These are phyloP conservation scores for Xerocomus spinulosus DNA, from an alignment of 768 basidiomycete genomes.

Conservation along the genomic window DNA sequence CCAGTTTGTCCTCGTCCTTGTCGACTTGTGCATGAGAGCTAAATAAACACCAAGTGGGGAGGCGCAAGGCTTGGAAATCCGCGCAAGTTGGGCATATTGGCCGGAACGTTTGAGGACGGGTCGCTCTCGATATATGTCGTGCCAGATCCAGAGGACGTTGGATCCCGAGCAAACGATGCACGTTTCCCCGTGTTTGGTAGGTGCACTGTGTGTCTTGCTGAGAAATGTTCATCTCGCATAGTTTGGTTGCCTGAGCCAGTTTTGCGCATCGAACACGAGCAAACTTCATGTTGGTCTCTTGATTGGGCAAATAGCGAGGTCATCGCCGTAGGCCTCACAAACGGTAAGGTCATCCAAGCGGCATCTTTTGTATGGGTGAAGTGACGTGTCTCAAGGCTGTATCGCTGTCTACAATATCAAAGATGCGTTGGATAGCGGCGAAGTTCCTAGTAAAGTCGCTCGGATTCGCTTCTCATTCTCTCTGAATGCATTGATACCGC, in stretches of 20 bases:
- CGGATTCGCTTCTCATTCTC: background rate
- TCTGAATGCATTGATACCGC: background rate
- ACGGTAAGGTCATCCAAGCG: constrained; percentile 47
- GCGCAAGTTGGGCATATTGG: constrained; percentile 77
- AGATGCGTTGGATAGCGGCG: constrained; percentile 34
- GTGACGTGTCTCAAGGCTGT: constrained; percentile 35
- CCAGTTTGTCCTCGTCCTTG: constrained; percentile 28
- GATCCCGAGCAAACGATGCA: constrained; percentile 22
- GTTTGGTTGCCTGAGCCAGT: constrained; percentile 61
- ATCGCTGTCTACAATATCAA: constrained; percentile 57
- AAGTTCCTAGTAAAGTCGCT: constrained; percentile 30
- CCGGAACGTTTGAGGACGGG: constrained; percentile 85
- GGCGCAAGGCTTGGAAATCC: constrained; percentile 17
- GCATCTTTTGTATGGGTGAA: background rate
- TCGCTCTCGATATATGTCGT: constrained; percentile 73
- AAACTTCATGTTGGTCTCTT: constrained; percentile 70
- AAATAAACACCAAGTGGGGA: constrained; percentile 15
- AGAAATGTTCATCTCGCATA: constrained; percentile 22
- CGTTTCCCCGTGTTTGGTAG: constrained; percentile 47
- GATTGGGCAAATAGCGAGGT: constrained; percentile 89
- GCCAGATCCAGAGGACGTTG: constrained; percentile 67
- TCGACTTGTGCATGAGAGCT: background rate
- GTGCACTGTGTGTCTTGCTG: constrained; percentile 13
- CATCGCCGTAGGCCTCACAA: constrained; percentile 78
- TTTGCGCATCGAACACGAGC: constrained; percentile 68